A percentile compares a stretch with the other conserved stretches of the same genome.
Conservation (phyloP, 257 asterid genomes). For the Linaria vulgaris region DNA sequence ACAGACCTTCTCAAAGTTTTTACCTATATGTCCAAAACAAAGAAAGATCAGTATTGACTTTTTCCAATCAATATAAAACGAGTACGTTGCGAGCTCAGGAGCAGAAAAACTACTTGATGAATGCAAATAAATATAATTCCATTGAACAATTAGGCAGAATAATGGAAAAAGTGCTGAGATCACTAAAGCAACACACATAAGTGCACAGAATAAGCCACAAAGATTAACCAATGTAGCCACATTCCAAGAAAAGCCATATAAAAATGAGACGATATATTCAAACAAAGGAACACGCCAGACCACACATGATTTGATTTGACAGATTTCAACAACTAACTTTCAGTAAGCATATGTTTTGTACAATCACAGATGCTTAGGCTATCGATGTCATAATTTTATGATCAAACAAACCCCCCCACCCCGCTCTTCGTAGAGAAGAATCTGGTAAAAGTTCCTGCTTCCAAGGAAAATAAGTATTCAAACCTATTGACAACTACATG, state of each 20-base stretch:
- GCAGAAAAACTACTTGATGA: neutral
- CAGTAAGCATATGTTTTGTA: no score
- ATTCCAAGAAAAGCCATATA: neutral
- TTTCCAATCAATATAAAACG: no score
- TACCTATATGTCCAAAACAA: conserved; percentile 43
- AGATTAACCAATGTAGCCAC: neutral
- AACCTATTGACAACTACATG: neutral
- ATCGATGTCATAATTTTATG: neutral
- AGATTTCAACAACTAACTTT: no score
- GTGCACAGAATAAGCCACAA: neutral
- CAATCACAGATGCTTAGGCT: no score
- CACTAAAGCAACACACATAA: neutral
- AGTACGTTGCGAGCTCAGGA: neutral
- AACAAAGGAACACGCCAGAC: neutral
- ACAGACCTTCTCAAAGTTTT: conserved; percentile 75
- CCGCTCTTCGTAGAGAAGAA: no score
- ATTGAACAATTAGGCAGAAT: neutral
- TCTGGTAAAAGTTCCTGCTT: no score
- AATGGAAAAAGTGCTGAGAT: neutral
- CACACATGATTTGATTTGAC: no score
- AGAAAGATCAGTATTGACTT: conserved; percentile 19
- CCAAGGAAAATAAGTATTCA: neutral
- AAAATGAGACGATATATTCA: neutral
- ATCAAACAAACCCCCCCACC: neutral
- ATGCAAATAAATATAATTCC: neutral